Percentiles rank a stretch among this genome's conserved stretches.
Conservation (phyloP, 2,329 filamentous ascomycete genomes). For the Monilinia vaccinii-corymbosi region DNA sequence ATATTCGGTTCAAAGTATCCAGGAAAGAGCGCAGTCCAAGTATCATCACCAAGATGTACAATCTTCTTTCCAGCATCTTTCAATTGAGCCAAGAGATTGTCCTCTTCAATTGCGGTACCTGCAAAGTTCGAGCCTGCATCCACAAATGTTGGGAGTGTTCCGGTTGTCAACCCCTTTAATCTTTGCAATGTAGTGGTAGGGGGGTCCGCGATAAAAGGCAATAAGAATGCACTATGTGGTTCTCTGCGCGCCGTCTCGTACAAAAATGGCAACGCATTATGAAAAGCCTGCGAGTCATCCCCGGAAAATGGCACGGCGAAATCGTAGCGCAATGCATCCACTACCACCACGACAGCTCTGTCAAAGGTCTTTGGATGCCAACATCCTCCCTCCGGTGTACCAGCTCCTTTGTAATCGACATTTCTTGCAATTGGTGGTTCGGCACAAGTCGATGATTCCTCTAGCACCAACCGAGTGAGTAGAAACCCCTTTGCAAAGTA, state of each 20-base stretch:
- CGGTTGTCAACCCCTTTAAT: slow-evolving; percentile 88
- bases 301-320: slow-evolving; percentile 71
- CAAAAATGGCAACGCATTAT: slow-evolving; percentile 79
- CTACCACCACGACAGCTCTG: slow-evolving; percentile 80
- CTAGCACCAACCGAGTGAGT: slow-evolving; percentile 72
- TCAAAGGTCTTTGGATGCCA: slow-evolving; percentile 95
- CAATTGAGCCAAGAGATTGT: slow-evolving; percentile 62
- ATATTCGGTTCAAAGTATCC: slow-evolving; percentile 85
- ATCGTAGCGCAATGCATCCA: slow-evolving; percentile 93
- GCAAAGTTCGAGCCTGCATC: slow-evolving; percentile 94
- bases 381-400: slow-evolving; percentile 59
- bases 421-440: slow-evolving; percentile 53
- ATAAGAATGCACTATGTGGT: slow-evolving; percentile 77
- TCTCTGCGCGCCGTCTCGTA: slow-evolving; percentile 69
- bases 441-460: slow-evolving; percentile 64
- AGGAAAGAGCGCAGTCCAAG: slow-evolving; percentile 89
- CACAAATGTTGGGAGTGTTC: slow-evolving; percentile 88
- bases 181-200: slow-evolving; percentile 89
- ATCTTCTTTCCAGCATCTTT: slow-evolving; percentile 61
- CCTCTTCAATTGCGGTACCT: slow-evolving; percentile 90
- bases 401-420: slow-evolving; percentile 20
- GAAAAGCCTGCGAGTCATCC: slow-evolving; percentile 49
- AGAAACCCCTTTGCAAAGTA: slow-evolving; percentile 95
- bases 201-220: slow-evolving; percentile 94
- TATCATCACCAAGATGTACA: slow-evolving; percentile 95